These are phyloP conservation scores for Boletus reticuloceps DNA, from an alignment of 768 basidiomycete species.

Conservation along the genomic window DNA sequence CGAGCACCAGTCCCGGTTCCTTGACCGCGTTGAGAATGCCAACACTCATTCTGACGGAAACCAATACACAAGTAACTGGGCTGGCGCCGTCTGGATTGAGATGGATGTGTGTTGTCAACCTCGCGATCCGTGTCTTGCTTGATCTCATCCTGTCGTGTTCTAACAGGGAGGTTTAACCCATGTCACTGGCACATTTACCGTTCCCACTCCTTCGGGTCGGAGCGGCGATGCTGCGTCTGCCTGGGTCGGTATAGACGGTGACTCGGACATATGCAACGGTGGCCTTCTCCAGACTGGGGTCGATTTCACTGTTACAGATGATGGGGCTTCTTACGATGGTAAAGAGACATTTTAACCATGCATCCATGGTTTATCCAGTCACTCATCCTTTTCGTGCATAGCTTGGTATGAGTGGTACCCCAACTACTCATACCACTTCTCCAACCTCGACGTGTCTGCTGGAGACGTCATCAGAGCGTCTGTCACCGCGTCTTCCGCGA, in stretches of 20 bases:
- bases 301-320: neutral
- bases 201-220: neutral
- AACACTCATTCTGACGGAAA: too few species aligned
- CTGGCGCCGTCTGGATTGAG: neutral
- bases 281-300: conserved; percentile 6
- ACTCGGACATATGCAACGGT: neutral
- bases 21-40: neutral
- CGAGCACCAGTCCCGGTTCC: neutral
- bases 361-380: neutral
- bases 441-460: neutral
- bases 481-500: neutral
- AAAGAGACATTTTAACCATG: neutral
- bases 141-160: neutral
- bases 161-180: conserved; percentile 3
- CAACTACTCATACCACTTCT: fast-evolving
- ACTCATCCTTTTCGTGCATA: neutral
- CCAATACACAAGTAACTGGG: neutral
- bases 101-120: neutral
- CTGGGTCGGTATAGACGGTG: conserved; percentile 11
- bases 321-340: neutral
- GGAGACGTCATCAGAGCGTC: conserved; percentile 4
- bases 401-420: conserved; percentile 14
- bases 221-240: neutral
- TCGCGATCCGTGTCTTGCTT: neutral
- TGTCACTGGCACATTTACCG: conserved; percentile 1